These are phyloP conservation scores for Corchorus capsularis DNA, from an alignment of 345 rosid species.

Conservation along the genomic window DNA sequence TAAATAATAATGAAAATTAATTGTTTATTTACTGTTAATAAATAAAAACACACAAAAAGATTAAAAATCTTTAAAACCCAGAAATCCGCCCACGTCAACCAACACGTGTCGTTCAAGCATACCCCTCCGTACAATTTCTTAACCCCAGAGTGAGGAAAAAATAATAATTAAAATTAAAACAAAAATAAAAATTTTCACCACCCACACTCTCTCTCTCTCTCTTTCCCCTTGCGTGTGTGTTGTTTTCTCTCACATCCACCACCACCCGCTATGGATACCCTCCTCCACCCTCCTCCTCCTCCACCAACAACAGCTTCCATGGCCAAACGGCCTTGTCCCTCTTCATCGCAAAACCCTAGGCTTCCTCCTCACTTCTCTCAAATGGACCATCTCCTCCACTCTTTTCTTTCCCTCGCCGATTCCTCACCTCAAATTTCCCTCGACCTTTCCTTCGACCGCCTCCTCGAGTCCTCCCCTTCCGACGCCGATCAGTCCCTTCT, in stretches of 20 bases:
- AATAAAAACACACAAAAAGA: too few species aligned
- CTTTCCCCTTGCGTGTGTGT: too few species aligned
- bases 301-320: conserved; percentile 32
- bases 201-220: background rate
- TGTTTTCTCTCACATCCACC: background rate
- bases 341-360: conserved; percentile 30
- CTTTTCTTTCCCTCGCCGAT: conserved; percentile 52
- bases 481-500: conserved; percentile 57
- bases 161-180: too few species aligned
- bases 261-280: conserved; percentile 50
- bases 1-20: too few species aligned
- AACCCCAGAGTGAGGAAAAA: too few species aligned
- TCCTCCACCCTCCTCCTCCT: conserved; percentile 36
- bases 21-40: too few species aligned
- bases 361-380: conserved; percentile 27
- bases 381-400: conserved; percentile 49
- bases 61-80: too few species aligned
- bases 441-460: conserved; percentile 62
- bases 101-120: conserved; percentile 23
- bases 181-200: background rate
- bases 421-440: conserved; percentile 45
- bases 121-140: background rate
- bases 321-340: conserved; percentile 69
- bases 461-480: conserved; percentile 54
- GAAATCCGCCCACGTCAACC: conserved; percentile 15